Percentiles rank a stretch among this genome's conserved stretches.
phyloP scores from a whole-genome alignment of 2,329 filamentous ascomycete species.

The Diaporthe capsici region DNA sequence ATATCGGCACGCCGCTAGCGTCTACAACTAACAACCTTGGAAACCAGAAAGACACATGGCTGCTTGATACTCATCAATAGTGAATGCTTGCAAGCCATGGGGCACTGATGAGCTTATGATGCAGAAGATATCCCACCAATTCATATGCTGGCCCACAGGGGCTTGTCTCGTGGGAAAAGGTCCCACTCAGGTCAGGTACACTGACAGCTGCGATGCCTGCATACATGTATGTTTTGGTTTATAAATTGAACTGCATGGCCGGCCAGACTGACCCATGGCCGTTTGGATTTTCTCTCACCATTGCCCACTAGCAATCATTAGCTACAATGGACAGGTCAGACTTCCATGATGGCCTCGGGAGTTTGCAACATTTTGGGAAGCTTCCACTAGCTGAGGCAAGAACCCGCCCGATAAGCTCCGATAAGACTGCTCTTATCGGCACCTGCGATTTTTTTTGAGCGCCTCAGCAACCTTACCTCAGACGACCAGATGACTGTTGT shows the following conservation, averaged over 20 bases:
- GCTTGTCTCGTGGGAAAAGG: background rate
- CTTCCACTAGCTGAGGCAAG: too few species aligned
- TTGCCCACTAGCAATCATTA: background rate
- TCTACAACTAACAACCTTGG: background rate
- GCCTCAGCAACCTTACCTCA: background rate
- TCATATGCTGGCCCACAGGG: background rate
- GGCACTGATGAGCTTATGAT: background rate
- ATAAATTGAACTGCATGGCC: background rate
- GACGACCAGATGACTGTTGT: background rate
- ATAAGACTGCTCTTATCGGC: slow-evolving; percentile 17
- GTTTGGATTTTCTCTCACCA: too few species aligned
- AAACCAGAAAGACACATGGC: background rate
- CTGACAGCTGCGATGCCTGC: background rate
- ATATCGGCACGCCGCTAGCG: slow-evolving; percentile 11
- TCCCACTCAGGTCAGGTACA: background rate
- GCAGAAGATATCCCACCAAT: background rate
- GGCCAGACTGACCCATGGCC: too few species aligned
- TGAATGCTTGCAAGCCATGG: background rate
- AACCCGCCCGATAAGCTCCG: slow-evolving; percentile 18
- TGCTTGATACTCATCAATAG: background rate
- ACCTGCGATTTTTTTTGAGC: background rate
- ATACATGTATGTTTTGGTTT: background rate
- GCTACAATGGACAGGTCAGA: background rate
- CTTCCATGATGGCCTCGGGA: background rate
- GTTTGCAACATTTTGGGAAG: too few species aligned